Evolutionary conservation across 768 basidiomycete species (phyloP), one percentile per base, ranked within the genome.

Genomic region (Agrocybe pediades): DNA sequence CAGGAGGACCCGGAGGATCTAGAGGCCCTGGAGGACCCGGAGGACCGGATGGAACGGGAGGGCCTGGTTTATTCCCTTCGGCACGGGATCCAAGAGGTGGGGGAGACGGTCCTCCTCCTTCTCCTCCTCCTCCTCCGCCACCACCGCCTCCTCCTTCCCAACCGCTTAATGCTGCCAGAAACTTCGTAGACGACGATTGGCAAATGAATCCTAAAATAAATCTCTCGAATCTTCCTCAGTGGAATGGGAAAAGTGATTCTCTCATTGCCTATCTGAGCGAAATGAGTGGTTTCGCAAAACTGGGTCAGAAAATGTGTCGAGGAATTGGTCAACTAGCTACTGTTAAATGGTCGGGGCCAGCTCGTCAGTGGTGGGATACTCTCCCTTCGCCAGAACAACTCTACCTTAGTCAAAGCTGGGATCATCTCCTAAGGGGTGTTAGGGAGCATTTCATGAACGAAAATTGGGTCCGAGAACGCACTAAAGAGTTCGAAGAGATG

Each of bases 201-300:
- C 56, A 57, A 16, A 53, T 57, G 46, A 53, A 49, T 9, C 45
- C 46, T 20, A 57, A 57, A 19, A 33, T 57, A 8, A 49, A 48
- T 29, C 2, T 49, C 1, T 2, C 40, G 1, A 39, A 41, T 9
- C 41, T 57, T 0, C 56, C 56, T 6, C 0, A 24, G 1, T 57
- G 51, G 51, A 43, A 52, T 23, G 51, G 55, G 1, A 23, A 48
- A n/a, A n/a, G n/a, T n/a, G n/a, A n/a, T n/a, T n/a, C 43, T 15
- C 43, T 44, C 6, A 44, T 23, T 21, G 24, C 3, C 21, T 44
- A 44, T 23, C 43, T 44, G 3, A 20, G 17, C 21, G 20, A 44
- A 44, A 44, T 44, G 43, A 24, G 16, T 7, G 43, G 43, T 11
- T 23, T 19, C 6, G 20, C 43, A 19, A 19, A 15, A 13, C 15